Base-by-base conservation (phyloP, 2,329 filamentous ascomycete genomes). In the Aspergillus brunneoviolaceus region DNA sequence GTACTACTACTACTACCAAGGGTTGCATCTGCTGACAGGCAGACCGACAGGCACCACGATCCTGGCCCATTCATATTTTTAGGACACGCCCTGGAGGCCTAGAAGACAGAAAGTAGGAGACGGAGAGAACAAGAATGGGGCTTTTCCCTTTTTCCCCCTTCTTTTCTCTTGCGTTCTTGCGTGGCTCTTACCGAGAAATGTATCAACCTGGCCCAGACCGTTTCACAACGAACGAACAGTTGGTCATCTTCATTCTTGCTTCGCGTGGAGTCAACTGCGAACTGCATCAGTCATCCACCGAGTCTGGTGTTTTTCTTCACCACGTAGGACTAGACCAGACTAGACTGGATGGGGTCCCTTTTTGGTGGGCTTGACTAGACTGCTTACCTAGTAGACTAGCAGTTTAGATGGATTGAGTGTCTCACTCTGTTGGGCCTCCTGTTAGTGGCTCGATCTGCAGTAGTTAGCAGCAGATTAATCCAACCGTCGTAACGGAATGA, bases 401-500 rank as follows among this genome's bases (percentile, higher is more conserved):
- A 19, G 52, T 31, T 21, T 47, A 35, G 39, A 33, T 55, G 48
- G 53, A 45, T 42, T 55, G 42, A 45, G 48, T 55, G 53, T 55
- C 53, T 55, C 53, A 55, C 42, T 35, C 16, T 45, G 16, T 45
- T 45, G 27, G 21, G 42, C 27, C 53, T 53, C 25, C 25, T 42
- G 33, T 27, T 42, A 53, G 39, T 53, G 51, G 51, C 33, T 53
- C 39, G 51, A 53, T 23, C 51, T 45, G 51, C 33, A 45, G 39
- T 45, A 45, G 39, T 45, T 45, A 45, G 39, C 39, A 45, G 6
- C 39, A 45, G 39, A 45, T 45, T 45, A 16, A 53, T 53, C 29
- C 42, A 55, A 55, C 53, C 25, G 33, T 45, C 42, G 53, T 55
- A 55, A 47, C 39, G 53, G 53, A 55, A 48, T 48, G 53, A 55